A percentile compares a stretch with the other conserved stretches of the same genome.
phyloP scores from a whole-genome alignment of 2,329 filamentous ascomycete species.

The Ophiostoma populinum region DNA sequence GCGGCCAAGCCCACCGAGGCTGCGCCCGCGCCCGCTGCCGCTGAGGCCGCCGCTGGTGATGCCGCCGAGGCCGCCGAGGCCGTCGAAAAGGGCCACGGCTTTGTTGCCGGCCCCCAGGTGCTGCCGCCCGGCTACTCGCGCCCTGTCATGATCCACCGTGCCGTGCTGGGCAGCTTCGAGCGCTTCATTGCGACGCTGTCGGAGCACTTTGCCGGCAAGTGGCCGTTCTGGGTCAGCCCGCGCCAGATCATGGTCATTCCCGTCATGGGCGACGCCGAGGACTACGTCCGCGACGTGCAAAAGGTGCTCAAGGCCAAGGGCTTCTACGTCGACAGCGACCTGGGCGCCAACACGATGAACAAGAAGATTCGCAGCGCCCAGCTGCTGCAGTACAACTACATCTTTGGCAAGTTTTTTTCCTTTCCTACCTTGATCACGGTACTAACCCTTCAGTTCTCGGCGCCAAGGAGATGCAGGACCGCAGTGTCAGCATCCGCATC shows the following conservation, averaged over 20 bases:
- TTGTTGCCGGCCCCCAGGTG: conserved; percentile 23
- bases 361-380: conserved; percentile 81
- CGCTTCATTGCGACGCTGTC: conserved; percentile 56
- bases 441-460: conserved; percentile 11
- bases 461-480: conserved; percentile 13
- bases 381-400: conserved; percentile 68
- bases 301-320: conserved; percentile 46
- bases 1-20: conserved; percentile 15
- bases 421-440: background rate
- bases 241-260: conserved; percentile 66
- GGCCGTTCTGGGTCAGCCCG: conserved; percentile 81
- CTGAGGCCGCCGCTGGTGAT: conserved; percentile 34
- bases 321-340: conserved; percentile 55
- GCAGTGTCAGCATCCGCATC: conserved; percentile 14
- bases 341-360: conserved; percentile 64
- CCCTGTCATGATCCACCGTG: conserved; percentile 76
- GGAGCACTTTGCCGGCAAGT: conserved; percentile 75
- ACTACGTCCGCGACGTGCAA: conserved; percentile 62
- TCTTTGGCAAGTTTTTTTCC: conserved; percentile 40
- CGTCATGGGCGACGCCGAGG: conserved; percentile 52
- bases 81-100: conserved; percentile 16
- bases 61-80: conserved; percentile 13
- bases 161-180: conserved; percentile 54
- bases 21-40: conserved; percentile 13
- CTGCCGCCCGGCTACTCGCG: conserved; percentile 55